phyloP scores from a whole-genome alignment of 345 rosid genomes.

The Aquilaria malaccensis region DNA sequence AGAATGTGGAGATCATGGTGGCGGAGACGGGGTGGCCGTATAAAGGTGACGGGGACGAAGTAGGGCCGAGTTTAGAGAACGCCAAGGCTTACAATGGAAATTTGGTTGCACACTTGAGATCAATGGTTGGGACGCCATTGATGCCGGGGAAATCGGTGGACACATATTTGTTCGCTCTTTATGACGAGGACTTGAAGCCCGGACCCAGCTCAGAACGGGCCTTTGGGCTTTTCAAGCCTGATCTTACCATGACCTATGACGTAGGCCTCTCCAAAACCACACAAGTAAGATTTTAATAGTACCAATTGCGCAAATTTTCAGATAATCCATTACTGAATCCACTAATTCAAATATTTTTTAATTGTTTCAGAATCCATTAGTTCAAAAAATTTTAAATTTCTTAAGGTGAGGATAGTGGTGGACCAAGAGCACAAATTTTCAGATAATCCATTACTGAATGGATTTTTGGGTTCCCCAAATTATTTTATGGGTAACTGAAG shows the following conservation, averaged over 20 bases:
- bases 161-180: slow-evolving; percentile 78
- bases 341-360: too few relatives aligned
- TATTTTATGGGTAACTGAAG: too few relatives aligned
- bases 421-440: too few relatives aligned
- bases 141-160: slow-evolving; percentile 89
- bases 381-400: too few relatives aligned
- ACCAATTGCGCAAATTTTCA: background rate
- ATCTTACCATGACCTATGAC: slow-evolving; percentile 68
- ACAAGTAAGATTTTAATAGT: slow-evolving; percentile 22
- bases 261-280: slow-evolving; percentile 52
- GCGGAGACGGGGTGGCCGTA: slow-evolving; percentile 99
- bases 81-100: slow-evolving; percentile 84
- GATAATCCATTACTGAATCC: too few relatives aligned
- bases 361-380: too few relatives aligned
- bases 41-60: slow-evolving; percentile 71
- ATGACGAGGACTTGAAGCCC: slow-evolving; percentile 84
- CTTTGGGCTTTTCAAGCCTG: slow-evolving; percentile 74
- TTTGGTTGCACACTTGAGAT: slow-evolving; percentile 72
- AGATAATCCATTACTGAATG: too few relatives aligned
- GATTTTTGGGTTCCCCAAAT: too few relatives aligned
- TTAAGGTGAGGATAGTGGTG: too few relatives aligned
- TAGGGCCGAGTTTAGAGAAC: slow-evolving; percentile 64
- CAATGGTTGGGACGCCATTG: slow-evolving; percentile 74
- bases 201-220: slow-evolving; percentile 65
- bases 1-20: slow-evolving; percentile 74